Base-by-base conservation (phyloP, 768 basidiomycete genomes). In the Botryobasidium botryosum region DNA sequence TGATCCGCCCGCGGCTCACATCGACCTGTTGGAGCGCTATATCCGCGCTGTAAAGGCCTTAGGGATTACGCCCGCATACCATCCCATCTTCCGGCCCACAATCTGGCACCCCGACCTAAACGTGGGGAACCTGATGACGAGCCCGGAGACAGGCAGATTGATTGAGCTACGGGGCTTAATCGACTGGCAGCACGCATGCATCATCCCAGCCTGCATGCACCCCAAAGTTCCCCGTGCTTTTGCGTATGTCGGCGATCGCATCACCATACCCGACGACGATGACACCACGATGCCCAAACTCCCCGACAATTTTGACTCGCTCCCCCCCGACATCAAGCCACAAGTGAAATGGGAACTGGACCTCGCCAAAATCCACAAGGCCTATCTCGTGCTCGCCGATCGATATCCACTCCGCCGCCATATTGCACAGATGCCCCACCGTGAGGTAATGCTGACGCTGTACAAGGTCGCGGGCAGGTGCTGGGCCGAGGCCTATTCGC, bases 71-170 rank as follows among this genome's bases (percentile, higher is more conserved):
- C 40, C 40, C 8, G 12, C 20, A 17, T n/a, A 37, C 36, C 18
- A 41, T 25, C 32, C 32, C 17, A 6, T 41, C 40, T 25, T 41
- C 40, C 40, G 26, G n/a, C 36, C 46, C 35, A 47, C 45, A 25
- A 48, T 55, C 20, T 55, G 53, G 53, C 54, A 55, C 35, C 48
- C 54, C 18, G 51, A 55, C 40, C 40, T 55, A 6, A 26, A 47
- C 43, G 36, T 35, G n/a, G 24, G 48, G 15, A 53, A 55, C 25
- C 43, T 55, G 10, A 33, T 33, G 10, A 33, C 32, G 17, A 33
- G 10, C 20, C 27, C 52, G 18, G 46, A 51, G 40, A 41, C 50
- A 8, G 45, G 17, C 32, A 33, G n/a, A n/a, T n/a, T 27, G 2
- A 41, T 29, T 12, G 41, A 37, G 1, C 32, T 33, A 4, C 36